Evolutionary conservation across 1,139 yeast species (phyloP).

Genomic region (Nematodospora anomalae): DNA sequence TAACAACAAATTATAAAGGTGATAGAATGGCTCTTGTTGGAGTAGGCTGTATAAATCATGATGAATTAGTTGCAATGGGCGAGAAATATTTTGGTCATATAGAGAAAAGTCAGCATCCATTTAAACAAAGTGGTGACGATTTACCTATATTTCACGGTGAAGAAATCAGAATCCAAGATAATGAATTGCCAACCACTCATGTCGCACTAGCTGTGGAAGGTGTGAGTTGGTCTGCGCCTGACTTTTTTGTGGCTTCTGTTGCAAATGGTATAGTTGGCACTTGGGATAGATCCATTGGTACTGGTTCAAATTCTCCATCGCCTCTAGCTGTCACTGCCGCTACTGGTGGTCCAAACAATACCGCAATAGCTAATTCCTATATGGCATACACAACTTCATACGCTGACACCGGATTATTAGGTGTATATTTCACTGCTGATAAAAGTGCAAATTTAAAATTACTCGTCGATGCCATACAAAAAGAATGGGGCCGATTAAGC

Average conservation of each 20-base stretch:
- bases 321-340: slow-evolving; percentile 79
- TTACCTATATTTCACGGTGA: slow-evolving; percentile 83
- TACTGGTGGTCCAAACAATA: slow-evolving; percentile 51
- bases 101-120: slow-evolving; percentile 60
- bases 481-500: slow-evolving; percentile 87
- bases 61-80: slow-evolving; percentile 75
- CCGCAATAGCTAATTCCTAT: slow-evolving; percentile 83
- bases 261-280: slow-evolving; percentile 97
- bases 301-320: slow-evolving; percentile 69
- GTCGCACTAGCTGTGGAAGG: slow-evolving; percentile 97
- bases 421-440: slow-evolving; percentile 88
- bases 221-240: slow-evolving; percentile 95
- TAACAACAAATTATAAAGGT: slow-evolving; percentile 84
- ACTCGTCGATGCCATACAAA: slow-evolving; percentile 69
- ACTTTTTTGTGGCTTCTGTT: slow-evolving; percentile 90
- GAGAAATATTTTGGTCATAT: slow-evolving; percentile 75
- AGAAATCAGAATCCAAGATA: slow-evolving; percentile 82
- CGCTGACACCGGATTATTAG: slow-evolving; percentile 98
- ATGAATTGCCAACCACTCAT: slow-evolving; percentile 83
- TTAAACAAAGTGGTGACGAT: slow-evolving; percentile 75
- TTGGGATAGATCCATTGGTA: slow-evolving; percentile 93
- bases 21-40: slow-evolving; percentile 98
- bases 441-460: slow-evolving; percentile 64
- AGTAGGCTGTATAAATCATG: slow-evolving; percentile 91
- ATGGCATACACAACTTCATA: slow-evolving; percentile 97